These are phyloP conservation scores for Sugiyamaella novakii DNA, from an alignment of 1,139 yeast species.

Conservation along the genomic window DNA sequence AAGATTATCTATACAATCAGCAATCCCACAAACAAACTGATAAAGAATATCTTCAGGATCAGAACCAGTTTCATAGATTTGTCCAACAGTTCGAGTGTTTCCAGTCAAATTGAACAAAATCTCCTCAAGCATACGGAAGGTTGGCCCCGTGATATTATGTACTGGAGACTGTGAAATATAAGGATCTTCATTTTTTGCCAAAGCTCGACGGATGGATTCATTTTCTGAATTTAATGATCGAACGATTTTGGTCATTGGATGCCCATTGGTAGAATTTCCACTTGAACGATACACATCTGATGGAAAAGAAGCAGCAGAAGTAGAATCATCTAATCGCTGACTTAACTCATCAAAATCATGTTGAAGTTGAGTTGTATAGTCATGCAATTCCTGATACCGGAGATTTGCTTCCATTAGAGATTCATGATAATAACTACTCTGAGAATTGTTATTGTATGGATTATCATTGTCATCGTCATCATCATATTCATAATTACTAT, in stretches of 20 bases:
- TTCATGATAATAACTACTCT: neutral
- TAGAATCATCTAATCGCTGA: neutral
- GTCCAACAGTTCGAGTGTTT: neutral
- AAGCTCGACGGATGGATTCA: constrained; percentile 20
- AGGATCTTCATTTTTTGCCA: constrained; percentile 18
- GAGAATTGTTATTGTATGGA: neutral
- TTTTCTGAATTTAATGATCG: constrained; percentile 15
- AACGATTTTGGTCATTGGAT: constrained; percentile 18
- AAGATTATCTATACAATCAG: neutral
- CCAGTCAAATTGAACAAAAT: constrained; percentile 11
- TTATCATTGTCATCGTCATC: constrained; percentile 10
- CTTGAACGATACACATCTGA: neutral
- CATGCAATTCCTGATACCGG: neutral
- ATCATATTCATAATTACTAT: neutral
- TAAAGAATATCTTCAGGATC: constrained; percentile 1
- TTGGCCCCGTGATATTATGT: constrained; percentile 1
- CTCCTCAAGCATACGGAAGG: constrained; percentile 9
- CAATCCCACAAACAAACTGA: neutral
- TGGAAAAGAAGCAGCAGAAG: neutral
- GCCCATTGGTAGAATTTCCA: neutral
- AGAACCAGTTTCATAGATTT: constrained; percentile 1
- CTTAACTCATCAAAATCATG: neutral
- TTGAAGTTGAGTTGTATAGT: neutral
- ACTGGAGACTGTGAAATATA: constrained; percentile 6
- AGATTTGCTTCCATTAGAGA: neutral